Evolutionary conservation across 139 green algal species (phyloP).

Genomic region (Picochlorum sp.): DNA sequence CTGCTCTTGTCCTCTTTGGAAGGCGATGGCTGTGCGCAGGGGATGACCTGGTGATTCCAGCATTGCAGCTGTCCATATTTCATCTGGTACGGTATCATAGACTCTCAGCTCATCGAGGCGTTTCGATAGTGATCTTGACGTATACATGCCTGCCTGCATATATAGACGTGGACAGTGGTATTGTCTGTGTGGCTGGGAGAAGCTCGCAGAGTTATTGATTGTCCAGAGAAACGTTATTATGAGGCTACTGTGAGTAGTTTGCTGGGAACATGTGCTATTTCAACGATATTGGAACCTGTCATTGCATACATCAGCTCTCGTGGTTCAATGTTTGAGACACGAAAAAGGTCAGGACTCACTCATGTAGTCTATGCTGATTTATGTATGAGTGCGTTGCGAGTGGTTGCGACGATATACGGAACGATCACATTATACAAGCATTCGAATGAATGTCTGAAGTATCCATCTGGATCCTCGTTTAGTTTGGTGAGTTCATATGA

Average conservation of each 20-base stretch:
- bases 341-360: conserved; percentile 16
- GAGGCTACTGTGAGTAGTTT: conserved; percentile 19
- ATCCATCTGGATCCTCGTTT: background rate
- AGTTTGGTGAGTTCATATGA: background rate
- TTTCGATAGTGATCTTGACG: background rate
- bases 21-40: conserved; percentile 32
- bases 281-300: conserved; percentile 16
- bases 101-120: background rate
- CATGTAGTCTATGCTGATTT: conserved; percentile 25
- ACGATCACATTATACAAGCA: background rate
- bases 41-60: conserved; percentile 36
- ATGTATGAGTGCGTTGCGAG: conserved; percentile 8
- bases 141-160: background rate
- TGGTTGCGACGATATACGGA: conserved; percentile 4
- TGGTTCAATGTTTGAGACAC: conserved; percentile 39
- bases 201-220: conserved; percentile 15
- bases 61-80: conserved; percentile 14
- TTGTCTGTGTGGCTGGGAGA: conserved; percentile 20
- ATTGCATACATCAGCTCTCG: conserved; percentile 22
- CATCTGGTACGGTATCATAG: conserved; percentile 22
- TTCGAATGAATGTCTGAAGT: background rate
- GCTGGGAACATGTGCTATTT: conserved; percentile 19
- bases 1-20: conserved; percentile 36
- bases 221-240: conserved; percentile 18
- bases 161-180: conserved; percentile 25